Base-by-base conservation (phyloP, 2,329 filamentous ascomycete genomes). In the Talaromyces pinophilus region DNA sequence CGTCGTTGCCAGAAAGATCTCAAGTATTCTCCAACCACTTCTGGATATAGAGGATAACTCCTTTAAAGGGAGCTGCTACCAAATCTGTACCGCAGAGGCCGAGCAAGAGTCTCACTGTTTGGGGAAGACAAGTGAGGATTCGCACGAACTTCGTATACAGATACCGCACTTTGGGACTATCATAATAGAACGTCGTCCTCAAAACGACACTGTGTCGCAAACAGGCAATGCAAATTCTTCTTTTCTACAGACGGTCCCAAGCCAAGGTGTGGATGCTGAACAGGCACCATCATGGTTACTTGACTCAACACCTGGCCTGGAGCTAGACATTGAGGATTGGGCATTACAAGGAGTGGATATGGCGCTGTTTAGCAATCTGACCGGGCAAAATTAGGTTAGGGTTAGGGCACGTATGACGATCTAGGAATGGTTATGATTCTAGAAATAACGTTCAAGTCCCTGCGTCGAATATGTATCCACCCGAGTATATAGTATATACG, bases 111-210 rank as follows among this genome's bases (percentile, higher is more conserved):
- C 60, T 42, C 30, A 6, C 10, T 42, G 60, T 33, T 0, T 54
- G 0, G 62, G 52, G 42, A 2, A 30, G 8, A 30, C 48, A 4
- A 50, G 25, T 13, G 48, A 71, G 15, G 64, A 28, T 11, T 63
- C 55, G 1, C 67, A 69, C 0, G 66, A 72, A 5, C 66, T 83
- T 2, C 69, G 70, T 19, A 78, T 85, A 13, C 71, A 76, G 13
- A 78, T 84, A 19, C 82, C 82, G 0, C 80, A 81, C 48, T 74
- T 82, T 25, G 81, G 82, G 0, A 76, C 72, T 1, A 73, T 84
- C 17, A 74, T 72, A 33, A 78, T 83, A 33, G 71, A 71, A 15
- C 70, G 70, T 19, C 59, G 19, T 52, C 44, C 59, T 62, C 52
- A 3, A 19, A 19, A 33, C 5, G 2, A 42, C 3, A 25, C 35